phyloP scores from a whole-genome alignment of 108 stramenopile species.

The Ochromonas danica region DNA sequence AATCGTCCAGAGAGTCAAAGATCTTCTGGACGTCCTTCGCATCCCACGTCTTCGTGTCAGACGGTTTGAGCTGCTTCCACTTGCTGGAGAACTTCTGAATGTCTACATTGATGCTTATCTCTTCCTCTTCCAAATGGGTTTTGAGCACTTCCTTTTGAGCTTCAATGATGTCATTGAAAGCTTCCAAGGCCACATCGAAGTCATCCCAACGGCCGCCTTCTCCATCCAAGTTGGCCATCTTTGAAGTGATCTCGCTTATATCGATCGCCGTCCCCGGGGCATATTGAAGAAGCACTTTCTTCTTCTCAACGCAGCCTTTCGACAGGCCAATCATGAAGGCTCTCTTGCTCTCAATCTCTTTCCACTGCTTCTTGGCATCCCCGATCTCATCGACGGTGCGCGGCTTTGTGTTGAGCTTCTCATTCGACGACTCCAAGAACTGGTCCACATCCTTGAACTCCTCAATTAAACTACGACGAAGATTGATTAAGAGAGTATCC shows the following conservation, averaged over 20 bases:
- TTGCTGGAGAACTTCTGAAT: constrained; percentile 57
- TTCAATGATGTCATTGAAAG: constrained; percentile 63
- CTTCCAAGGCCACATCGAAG: constrained; percentile 59
- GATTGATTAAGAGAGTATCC: constrained; percentile 54
- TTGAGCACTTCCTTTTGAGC: constrained; percentile 63
- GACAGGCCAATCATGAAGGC: constrained; percentile 36
- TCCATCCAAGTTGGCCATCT: constrained; percentile 51
- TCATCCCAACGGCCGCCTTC: constrained; percentile 59
- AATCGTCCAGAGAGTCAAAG: constrained; percentile 54
- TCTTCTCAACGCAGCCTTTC: constrained; percentile 43
- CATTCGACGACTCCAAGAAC: constrained; percentile 50
- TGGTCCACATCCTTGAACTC: constrained; percentile 54
- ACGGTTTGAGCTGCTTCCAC: constrained; percentile 58
- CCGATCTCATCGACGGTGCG: constrained; percentile 60
- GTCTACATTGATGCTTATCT: constrained; percentile 28
- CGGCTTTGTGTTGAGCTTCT: constrained; percentile 49
- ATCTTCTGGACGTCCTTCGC: constrained; percentile 37
- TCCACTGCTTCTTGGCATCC: constrained; percentile 57
- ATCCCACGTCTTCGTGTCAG: constrained; percentile 50
- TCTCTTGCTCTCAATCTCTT: constrained; percentile 45
- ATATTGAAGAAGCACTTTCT: constrained; percentile 48
- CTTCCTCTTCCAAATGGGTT: constrained; percentile 53
- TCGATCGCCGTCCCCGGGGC: constrained; percentile 51
- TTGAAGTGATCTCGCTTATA: constrained; percentile 22
- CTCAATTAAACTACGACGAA: constrained; percentile 46